Evolutionary conservation across 2,329 filamentous ascomycete species (phyloP).

Genomic region (Xylariaceae sp.): DNA sequence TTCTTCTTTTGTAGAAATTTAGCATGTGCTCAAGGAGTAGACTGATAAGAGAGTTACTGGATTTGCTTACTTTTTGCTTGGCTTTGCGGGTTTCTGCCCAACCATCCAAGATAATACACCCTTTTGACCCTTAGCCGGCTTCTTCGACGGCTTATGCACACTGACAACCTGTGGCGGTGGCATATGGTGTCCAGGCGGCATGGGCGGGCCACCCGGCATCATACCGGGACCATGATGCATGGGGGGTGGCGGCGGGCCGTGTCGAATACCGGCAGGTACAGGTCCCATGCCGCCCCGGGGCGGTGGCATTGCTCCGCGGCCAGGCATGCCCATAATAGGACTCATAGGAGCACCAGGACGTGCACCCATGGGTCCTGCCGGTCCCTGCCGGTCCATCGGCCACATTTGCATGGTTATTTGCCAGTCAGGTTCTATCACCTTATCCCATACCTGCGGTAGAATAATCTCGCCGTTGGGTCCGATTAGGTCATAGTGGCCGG

Average conservation of each 20-base stretch:
- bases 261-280: neutral
- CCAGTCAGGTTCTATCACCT: conserved; percentile 73
- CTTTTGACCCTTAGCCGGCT: conserved; percentile 25
- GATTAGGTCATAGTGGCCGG: conserved; percentile 74
- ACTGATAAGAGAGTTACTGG: neutral
- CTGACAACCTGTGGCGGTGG: conserved; percentile 22
- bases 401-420: conserved; percentile 62
- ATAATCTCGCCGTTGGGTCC: conserved; percentile 79
- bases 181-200: neutral
- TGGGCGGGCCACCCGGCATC: neutral
- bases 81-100: conserved; percentile 25
- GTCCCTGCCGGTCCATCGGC: conserved; percentile 41
- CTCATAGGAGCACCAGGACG: conserved; percentile 12
- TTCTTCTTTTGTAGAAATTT: conserved; percentile 5
- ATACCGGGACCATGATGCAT: neutral
- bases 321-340: conserved; percentile 3
- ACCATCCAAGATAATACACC: conserved; percentile 33
- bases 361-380: conserved; percentile 13
- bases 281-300: conserved; percentile 1
- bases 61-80: conserved; percentile 31
- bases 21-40: conserved; percentile 1
- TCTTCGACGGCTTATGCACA: conserved; percentile 26
- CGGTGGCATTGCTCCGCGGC: conserved; percentile 4
- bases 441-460: conserved; percentile 75
- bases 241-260: conserved; percentile 10